Percentiles rank a stretch among this genome's conserved stretches.
These are phyloP conservation scores for Solioccasus polychromus DNA, from an alignment of 768 basidiomycete genomes.

Conservation along the genomic window DNA sequence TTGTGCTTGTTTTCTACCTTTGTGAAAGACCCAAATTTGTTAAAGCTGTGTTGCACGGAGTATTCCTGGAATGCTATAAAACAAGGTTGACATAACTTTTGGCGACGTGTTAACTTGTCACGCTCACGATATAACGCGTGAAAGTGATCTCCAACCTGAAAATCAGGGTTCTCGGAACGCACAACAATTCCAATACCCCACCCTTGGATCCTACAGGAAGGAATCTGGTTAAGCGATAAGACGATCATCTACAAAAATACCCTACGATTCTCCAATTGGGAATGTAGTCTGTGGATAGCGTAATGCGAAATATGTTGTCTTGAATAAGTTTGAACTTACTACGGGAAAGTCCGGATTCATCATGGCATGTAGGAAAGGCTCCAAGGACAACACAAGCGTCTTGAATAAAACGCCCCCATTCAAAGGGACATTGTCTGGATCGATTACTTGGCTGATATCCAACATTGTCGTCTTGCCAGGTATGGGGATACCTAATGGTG, in stretches of 20 bases:
- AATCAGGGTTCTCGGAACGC: constrained; percentile 13
- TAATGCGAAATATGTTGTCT: background rate
- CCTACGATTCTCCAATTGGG: constrained; percentile 6
- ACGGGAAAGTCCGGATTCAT: constrained; percentile 37
- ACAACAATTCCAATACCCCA: constrained; percentile 37
- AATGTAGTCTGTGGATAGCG: constrained; percentile 10
- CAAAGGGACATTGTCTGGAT: constrained; percentile 43
- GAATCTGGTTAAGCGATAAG: background rate
- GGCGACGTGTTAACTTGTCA: background rate
- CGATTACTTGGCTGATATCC: constrained; percentile 37
- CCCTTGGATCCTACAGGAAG: constrained; percentile 15
- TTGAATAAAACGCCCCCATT: constrained; percentile 50
- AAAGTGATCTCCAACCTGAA: constrained; percentile 15
- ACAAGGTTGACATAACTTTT: constrained; percentile 11
- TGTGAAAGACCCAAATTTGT: background rate
- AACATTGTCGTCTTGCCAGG: background rate
- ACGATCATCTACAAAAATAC: background rate
- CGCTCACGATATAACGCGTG: constrained; percentile 29
- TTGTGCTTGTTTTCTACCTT: constrained; percentile 23
- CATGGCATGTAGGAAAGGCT: constrained; percentile 41
- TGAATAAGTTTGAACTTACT: constrained; percentile 23
- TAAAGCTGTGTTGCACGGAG: background rate
- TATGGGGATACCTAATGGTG: background rate
- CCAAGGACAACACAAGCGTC: constrained; percentile 45
- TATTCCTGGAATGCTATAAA: constrained; percentile 26